Conservation (phyloP, 2,329 filamentous ascomycete species). For the Coniochaeta ligniaria region DNA sequence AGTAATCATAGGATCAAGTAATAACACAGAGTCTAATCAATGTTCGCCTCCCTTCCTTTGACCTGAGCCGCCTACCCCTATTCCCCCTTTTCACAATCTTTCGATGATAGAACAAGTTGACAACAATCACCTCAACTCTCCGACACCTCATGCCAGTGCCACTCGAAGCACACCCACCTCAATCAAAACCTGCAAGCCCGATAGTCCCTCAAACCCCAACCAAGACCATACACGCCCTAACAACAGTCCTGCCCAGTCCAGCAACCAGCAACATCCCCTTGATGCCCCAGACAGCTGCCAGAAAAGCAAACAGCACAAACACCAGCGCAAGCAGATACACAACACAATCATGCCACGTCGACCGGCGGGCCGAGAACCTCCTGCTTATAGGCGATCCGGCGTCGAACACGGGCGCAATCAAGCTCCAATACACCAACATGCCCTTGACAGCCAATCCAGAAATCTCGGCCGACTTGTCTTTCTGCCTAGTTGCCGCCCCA, state of each 20-base stretch:
- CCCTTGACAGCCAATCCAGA: constrained; percentile 7
- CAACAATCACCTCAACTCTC: neutral
- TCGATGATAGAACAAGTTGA: neutral
- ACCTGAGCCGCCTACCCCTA: neutral
- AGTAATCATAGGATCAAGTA: neutral
- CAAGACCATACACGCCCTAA: constrained; percentile 4
- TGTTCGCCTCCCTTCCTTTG: neutral
- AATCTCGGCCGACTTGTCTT: neutral
- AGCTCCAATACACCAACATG: constrained; percentile 22
- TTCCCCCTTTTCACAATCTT: neutral
- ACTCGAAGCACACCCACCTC: neutral
- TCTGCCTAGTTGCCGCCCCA: neutral
- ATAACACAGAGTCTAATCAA: neutral
- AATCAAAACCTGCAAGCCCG: neutral
- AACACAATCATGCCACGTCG: constrained; percentile 17
- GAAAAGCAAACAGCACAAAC: constrained; percentile 14
- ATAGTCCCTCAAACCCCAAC: neutral
- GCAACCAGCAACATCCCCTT: constrained; percentile 10
- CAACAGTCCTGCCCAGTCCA: constrained; percentile 5
- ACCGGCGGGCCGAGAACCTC: constrained; percentile 13
- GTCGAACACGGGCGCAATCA: constrained; percentile 31
- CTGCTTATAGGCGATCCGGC: constrained; percentile 25
- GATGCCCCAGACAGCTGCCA: constrained; percentile 15
- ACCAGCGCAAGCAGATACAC: constrained; percentile 18
- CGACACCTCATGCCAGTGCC: neutral